A percentile compares a stretch with the other conserved stretches of the same genome.
phyloP scores from a whole-genome alignment of 805 yeast species.

The Sugiyamaella marilandica region DNA sequence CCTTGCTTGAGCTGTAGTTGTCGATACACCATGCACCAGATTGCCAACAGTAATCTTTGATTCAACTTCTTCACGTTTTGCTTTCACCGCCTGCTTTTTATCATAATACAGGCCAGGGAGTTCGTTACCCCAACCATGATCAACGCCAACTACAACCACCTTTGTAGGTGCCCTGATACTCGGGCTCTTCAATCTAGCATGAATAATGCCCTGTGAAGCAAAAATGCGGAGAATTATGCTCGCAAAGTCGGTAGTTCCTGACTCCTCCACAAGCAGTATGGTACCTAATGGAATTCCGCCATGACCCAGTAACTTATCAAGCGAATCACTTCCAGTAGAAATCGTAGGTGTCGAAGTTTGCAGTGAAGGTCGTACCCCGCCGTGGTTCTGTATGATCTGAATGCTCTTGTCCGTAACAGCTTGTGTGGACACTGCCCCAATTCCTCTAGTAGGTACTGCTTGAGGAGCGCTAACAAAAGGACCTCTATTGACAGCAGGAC shows the following conservation, averaged over 20 bases:
- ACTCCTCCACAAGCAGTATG: constrained; percentile 69
- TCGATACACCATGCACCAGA: constrained; percentile 32
- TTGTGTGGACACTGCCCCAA: not conserved
- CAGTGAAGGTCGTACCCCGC: constrained; percentile 71
- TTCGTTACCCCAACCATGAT: constrained; percentile 56
- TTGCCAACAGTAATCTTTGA: constrained; percentile 65
- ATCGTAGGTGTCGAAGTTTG: constrained; percentile 68
- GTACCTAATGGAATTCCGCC: constrained; percentile 81
- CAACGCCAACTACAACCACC: constrained; percentile 57
- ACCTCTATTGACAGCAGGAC: constrained; percentile 2
- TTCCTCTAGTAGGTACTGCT: not conserved
- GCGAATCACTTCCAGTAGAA: constrained; percentile 73
- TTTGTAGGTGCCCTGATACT: constrained; percentile 40
- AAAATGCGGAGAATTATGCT: constrained; percentile 63
- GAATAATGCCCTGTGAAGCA: constrained; percentile 72
- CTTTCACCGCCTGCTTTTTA: constrained; percentile 34
- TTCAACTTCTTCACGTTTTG: constrained; percentile 33
- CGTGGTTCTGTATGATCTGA: constrained; percentile 33
- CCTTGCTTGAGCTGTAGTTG: not conserved
- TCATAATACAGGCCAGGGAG: constrained; percentile 78
- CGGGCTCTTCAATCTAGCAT: constrained; percentile 41
- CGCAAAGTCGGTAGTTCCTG: constrained; percentile 83
- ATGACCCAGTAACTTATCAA: constrained; percentile 72
- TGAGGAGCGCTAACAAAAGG: not conserved
- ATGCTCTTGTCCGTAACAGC: not conserved